Evolutionary conservation across 805 yeast genomes (phyloP).

Genomic region (Wickerhamomyces subpelliculosus): DNA sequence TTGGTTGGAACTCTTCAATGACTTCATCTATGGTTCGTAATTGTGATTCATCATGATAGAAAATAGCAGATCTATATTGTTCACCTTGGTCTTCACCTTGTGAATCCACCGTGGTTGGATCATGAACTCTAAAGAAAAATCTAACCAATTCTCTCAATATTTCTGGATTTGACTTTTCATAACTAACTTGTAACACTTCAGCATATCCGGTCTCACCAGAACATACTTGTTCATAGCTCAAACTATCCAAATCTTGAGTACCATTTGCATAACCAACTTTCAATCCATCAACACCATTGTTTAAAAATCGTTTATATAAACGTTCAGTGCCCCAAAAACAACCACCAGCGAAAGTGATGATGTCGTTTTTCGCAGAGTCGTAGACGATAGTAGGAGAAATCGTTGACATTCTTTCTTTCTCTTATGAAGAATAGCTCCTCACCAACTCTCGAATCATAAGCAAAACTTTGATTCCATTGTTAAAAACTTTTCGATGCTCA

Average conservation of each 20-base stretch:
- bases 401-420: not conserved
- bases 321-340: conserved; percentile 88
- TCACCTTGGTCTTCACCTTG: conserved; percentile 87
- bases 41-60: conserved; percentile 42
- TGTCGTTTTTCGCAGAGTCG: not conserved
- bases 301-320: conserved; percentile 65
- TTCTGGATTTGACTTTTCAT: conserved; percentile 41
- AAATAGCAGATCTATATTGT: conserved; percentile 79
- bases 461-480: no score
- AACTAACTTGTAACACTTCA: conserved; percentile 73
- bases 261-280: conserved; percentile 91
- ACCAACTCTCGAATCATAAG: not conserved
- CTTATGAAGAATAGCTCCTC: not conserved
- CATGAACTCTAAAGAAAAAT: conserved; percentile 84
- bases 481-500: no score
- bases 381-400: conserved; percentile 1
- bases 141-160: conserved; percentile 56
- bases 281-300: conserved; percentile 53
- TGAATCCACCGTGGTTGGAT: conserved; percentile 71
- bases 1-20: conserved; percentile 49
- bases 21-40: conserved; percentile 34
- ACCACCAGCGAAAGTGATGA: conserved; percentile 6
- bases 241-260: not conserved
- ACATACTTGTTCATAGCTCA: conserved; percentile 6
- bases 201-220: conserved; percentile 29